Evolutionary conservation across 108 stramenopile genomes (phyloP), one percentile per base, ranked within the genome.

Genomic region (Asterionellopsis glacialis): DNA sequence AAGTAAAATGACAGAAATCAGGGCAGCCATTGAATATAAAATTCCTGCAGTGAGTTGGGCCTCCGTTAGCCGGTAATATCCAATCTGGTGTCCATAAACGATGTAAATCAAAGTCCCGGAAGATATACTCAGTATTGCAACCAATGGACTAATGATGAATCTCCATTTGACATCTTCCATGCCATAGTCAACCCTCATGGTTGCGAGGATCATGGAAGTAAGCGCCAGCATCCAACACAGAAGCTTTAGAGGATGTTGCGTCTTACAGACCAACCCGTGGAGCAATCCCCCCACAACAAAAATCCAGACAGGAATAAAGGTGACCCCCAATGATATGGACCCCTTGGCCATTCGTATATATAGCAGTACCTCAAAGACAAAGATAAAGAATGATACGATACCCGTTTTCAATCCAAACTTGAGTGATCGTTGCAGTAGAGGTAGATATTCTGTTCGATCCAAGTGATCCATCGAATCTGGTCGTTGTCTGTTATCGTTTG

Each of bases 321-420:
- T 75, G 9, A 63, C 65, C 15, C 67, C 33, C 45, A 88, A 57
- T 9, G 79, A 74, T 2, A 92, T 62, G 21, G 47, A 56, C 4
- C 63, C 73, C 45, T 61, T 57, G 26, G 63, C 51, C 40, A 88
- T 59, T 55, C 80, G 51, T 22, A 87, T 58, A 62, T 73, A 88
- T 40, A 92, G 53, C 16, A 92, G 68, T 21, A 92, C 73, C 55
- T 92, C 91, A 64, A 92, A 88, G 23, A 92, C 55, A 67, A 92
- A 88, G 13, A 85, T 45, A 24, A 69, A 68, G 59, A 88, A 85
- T 44, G 85, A 88, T 2, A 92, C 71, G 40, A 87, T 57, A n/a
- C 91, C 91, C 19, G 91, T 92, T 71, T 92, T 92, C 39, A 88
- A 56, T 22, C 87, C 91, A 73, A 88, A 88, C 65, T 88, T 92